Evolutionary conservation across 345 rosid genomes (phyloP), one percentile per base, ranked within the genome.

Genomic region (Rhodomyrtus tomentosa): DNA sequence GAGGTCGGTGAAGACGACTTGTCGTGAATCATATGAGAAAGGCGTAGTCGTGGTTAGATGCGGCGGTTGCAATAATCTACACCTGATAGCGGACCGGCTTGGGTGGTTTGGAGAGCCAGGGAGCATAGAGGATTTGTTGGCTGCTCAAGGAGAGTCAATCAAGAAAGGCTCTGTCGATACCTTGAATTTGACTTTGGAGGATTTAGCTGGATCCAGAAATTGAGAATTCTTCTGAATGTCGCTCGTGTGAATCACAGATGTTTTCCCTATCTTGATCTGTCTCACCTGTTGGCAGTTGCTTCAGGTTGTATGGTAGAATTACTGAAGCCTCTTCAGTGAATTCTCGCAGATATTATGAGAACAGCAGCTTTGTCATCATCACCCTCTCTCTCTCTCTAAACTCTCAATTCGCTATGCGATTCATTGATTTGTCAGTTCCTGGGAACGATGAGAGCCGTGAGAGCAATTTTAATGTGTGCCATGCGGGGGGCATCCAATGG

Each of bases 31-130:
- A 0, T 95, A 95, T 20, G 97, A 95, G 85, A 95, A 94, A 82
- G 98, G 99, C 0, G 94, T 96, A 80, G 99, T 96, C 85, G 95
- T 95, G 59, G 98, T 90, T 25, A 90, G 93, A 3, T 96, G 99
- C 84, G 85, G 92, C 53, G 97, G 99, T 10, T 96, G 99, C 83
- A 89, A 93, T 86, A 95, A 96, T 84, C 90, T 94, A 5, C 99
- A 96, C 90, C 90, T 96, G 90, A 95, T 95, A 68, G 93, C 98
- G 3, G 98, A 95, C 87, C 95, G 90, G 49, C 92, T 87, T 38
- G 98, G 99, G 48, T 93, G 95, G 98, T 96, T 96, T 50, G 99
- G 99, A 51, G 90, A 94, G 85, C 95, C 98, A 0, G 96, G 96
- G 83, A 93, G 95, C 85, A 82, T 96, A 7, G 98, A 96, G 90